Conservation (phyloP, 2,329 filamentous ascomycete species). For the Fusarium incarnatum region DNA sequence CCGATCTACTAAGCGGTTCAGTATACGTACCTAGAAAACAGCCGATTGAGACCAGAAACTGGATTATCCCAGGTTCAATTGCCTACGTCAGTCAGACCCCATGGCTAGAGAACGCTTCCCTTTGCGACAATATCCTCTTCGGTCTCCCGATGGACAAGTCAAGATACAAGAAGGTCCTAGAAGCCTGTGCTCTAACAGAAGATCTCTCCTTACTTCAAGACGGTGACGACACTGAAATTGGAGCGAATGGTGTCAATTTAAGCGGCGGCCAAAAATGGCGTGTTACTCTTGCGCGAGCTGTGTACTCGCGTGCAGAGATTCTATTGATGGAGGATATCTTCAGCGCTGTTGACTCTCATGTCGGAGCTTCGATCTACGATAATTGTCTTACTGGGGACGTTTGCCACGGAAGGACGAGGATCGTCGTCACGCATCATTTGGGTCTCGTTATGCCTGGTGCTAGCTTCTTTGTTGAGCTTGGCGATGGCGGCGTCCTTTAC, state of each 20-base stretch:
- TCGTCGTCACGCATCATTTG: constrained; percentile 85
- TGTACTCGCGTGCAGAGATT: constrained; percentile 81
- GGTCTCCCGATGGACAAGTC: constrained; percentile 74
- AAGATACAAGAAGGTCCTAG: constrained; percentile 75
- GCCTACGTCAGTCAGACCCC: constrained; percentile 82
- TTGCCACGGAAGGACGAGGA: constrained; percentile 74
- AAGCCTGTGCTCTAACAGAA: constrained; percentile 77
- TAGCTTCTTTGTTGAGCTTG: constrained; percentile 78
- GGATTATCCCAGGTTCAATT: constrained; percentile 75
- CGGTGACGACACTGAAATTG: constrained; percentile 82
- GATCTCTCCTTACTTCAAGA: constrained; percentile 80
- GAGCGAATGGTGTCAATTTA: constrained; percentile 84
- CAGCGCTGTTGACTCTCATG: constrained; percentile 82
- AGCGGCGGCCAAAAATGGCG: constrained; percentile 87
- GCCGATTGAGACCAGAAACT: constrained; percentile 67
- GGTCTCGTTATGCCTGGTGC: constrained; percentile 75
- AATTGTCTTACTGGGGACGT: constrained; percentile 77
- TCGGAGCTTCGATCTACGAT: constrained; percentile 81
- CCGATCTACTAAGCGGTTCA: constrained; percentile 72
- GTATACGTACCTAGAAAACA: constrained; percentile 64
- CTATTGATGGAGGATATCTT: constrained; percentile 86
- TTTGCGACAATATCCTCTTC: constrained; percentile 82
- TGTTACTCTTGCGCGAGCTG: constrained; percentile 79
- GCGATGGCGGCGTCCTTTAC: constrained; percentile 70
- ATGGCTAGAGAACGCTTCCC: constrained; percentile 84